A percentile compares a stretch with the other conserved stretches of the same genome.
Evolutionary conservation across 1,284 basidiomycete species (phyloP).

Genomic region (Puccinia triticina): DNA sequence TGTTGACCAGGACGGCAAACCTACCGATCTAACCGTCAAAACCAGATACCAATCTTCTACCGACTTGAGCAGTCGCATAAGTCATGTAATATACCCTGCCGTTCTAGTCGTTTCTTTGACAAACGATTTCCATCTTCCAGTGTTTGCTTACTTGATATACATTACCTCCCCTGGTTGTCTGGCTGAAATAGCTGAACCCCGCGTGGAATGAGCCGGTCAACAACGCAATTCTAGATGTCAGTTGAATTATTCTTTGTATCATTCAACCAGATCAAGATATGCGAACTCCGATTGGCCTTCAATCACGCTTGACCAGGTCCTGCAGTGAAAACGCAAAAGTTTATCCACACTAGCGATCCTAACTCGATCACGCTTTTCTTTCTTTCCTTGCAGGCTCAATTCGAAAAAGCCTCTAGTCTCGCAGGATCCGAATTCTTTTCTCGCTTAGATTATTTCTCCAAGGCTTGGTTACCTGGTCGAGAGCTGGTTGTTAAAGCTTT

Average conservation of each 20-base stretch:
- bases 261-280: not conserved
- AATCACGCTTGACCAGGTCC: not conserved
- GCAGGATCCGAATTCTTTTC: constrained; percentile 85
- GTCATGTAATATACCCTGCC: constrained; percentile 58
- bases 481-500: constrained; percentile 76
- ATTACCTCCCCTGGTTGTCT: not conserved
- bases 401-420: constrained; percentile 76
- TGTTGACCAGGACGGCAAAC: constrained; percentile 54
- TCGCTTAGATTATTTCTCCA: constrained; percentile 78
- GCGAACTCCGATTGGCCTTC: not conserved
- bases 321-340: too few species aligned
- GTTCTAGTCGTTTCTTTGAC: not conserved
- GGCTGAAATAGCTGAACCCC: constrained; percentile 69
- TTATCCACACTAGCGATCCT: not conserved
- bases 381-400: constrained; percentile 66
- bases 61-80: constrained; percentile 79
- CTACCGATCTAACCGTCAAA: constrained; percentile 64
- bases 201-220: constrained; percentile 81
- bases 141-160: not conserved
- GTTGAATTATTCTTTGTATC: constrained; percentile 55
- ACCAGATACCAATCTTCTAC: constrained; percentile 73
- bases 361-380: constrained; percentile 5
- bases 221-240: constrained; percentile 71
- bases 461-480: constrained; percentile 90
- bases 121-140: not conserved